Conservation (phyloP, 441 rosid species). For the Gossypium gossypioides region DNA sequence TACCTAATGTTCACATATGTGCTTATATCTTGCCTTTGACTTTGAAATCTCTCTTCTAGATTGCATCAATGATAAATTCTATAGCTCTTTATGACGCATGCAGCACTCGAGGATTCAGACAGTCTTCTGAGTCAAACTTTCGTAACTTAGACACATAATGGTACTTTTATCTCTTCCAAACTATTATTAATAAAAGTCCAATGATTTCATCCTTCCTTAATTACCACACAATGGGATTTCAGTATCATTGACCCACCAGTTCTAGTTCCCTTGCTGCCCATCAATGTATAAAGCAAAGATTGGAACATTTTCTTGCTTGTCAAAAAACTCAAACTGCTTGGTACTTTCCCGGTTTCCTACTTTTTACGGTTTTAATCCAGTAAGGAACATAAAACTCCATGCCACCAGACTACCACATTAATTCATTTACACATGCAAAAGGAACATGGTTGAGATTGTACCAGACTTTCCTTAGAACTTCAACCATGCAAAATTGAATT, state of each 20-base stretch:
- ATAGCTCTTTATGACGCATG: background rate
- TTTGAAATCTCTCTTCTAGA: background rate
- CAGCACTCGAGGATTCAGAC: background rate
- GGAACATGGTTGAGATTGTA: background rate
- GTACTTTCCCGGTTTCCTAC: background rate
- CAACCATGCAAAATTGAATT: background rate
- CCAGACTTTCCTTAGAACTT: background rate
- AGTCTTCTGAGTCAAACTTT: background rate
- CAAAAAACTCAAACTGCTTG: background rate
- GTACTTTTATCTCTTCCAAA: background rate
- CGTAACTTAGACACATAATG: background rate
- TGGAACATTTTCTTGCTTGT: background rate
- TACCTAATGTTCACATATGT: background rate
- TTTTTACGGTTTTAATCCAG: background rate
- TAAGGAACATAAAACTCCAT: background rate
- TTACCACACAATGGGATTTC: background rate
- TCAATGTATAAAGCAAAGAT: background rate
- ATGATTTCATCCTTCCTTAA: background rate
- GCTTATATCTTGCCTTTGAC: background rate
- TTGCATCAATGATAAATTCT: background rate
- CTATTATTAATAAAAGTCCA: background rate
- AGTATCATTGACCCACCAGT: background rate
- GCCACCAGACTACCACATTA: background rate
- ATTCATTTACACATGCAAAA: background rate
- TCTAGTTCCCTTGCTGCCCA: background rate